These are phyloP conservation scores for Atractiella rhizophila DNA, from an alignment of 768 basidiomycete genomes.

Conservation along the genomic window DNA sequence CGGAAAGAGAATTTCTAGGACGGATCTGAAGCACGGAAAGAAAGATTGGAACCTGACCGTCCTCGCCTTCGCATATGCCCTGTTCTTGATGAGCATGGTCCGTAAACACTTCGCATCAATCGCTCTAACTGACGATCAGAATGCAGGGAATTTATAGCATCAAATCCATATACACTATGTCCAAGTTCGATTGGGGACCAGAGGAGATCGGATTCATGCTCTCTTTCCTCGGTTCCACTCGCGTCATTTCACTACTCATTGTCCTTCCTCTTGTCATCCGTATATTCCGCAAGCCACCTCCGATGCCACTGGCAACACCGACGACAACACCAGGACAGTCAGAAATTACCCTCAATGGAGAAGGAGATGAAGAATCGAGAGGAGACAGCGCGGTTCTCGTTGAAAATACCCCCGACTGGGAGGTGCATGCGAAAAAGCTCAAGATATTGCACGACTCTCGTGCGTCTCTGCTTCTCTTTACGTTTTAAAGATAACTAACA, in stretches of 20 bases:
- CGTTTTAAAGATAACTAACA: not conserved
- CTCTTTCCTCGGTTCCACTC: conserved; percentile 10
- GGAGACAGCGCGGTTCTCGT: not conserved
- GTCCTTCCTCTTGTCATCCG: conserved; percentile 13
- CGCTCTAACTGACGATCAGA: not conserved
- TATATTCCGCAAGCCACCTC: conserved; percentile 4
- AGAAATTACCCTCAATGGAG: not conserved
- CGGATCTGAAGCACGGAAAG: not conserved
- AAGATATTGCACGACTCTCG: conserved; percentile 10
- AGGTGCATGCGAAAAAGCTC: conserved; percentile 10
- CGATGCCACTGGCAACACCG: not conserved
- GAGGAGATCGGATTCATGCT: conserved; percentile 12
- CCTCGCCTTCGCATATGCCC: conserved; percentile 15
- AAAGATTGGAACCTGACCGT: conserved; percentile 22
- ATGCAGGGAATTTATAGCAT: conserved; percentile 3
- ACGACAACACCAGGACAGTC: not conserved
- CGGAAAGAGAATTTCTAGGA: conserved; percentile 2
- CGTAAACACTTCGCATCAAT: not conserved
- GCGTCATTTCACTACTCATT: conserved; percentile 13
- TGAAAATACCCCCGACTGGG: conserved; percentile 5
- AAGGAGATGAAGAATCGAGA: not conserved
- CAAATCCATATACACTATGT: conserved; percentile 13
- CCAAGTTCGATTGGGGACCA: conserved; percentile 13
- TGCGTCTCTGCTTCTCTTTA: not conserved
- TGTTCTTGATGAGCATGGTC: conserved; percentile 17